These are phyloP conservation scores for Agaricus subrufescens DNA, from an alignment of 768 basidiomycete genomes.

Conservation along the genomic window DNA sequence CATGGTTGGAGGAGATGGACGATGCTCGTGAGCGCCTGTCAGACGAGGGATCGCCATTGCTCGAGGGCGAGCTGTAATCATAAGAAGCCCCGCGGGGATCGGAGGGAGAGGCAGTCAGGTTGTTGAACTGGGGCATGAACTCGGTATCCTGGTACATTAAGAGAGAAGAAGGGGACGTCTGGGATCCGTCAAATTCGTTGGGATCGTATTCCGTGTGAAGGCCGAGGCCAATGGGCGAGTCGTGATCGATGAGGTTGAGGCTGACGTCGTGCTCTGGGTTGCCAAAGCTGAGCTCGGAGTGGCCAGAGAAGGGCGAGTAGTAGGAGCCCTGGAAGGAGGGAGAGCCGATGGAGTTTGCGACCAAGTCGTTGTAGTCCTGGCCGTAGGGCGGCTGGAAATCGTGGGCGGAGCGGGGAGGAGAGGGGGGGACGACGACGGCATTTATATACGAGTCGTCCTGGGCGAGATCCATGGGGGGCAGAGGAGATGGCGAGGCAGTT, in stretches of 20 bases:
- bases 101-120: conserved; percentile 16
- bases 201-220: conserved; percentile 62
- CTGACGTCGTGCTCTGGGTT: conserved; percentile 36
- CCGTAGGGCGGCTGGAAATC: conserved; percentile 18
- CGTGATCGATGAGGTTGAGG: conserved; percentile 47
- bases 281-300: conserved; percentile 61
- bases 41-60: conserved; percentile 43
- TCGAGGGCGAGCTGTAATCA: conserved; percentile 63
- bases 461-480: too few relatives aligned
- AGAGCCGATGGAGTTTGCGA: conserved; percentile 14
- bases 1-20: conserved; percentile 58
- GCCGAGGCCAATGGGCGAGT: conserved; percentile 26
- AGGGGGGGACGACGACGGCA: conserved; percentile 19
- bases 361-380: conserved; percentile 13
- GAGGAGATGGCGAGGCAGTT: conserved; percentile 1
- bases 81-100: conserved; percentile 31
- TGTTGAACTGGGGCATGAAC: conserved; percentile 31
- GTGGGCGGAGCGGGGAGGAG: conserved; percentile 15
- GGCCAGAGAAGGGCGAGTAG: conserved; percentile 64
- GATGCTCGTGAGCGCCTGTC: conserved; percentile 57
- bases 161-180: conserved; percentile 32
- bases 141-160: conserved; percentile 58
- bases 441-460: conserved; percentile 23
- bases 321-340: conserved; percentile 42
- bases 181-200: conserved; percentile 62